Conservation (phyloP, 345 rosid genomes). For the Triadica sebifera region DNA sequence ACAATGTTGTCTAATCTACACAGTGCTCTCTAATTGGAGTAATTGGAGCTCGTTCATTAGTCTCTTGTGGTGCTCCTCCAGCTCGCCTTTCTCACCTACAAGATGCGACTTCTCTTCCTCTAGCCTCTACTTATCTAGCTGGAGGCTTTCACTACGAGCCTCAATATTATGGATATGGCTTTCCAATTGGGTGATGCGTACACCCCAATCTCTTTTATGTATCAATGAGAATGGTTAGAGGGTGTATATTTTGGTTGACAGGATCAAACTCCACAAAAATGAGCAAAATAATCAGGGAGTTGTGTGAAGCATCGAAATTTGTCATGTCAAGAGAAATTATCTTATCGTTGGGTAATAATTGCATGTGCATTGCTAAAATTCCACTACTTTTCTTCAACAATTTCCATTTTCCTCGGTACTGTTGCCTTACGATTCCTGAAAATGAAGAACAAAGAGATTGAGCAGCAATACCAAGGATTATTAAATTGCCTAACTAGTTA, state of each 20-base stretch:
- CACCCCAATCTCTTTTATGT: too few species aligned
- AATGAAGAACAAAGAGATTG: slow-evolving; percentile 4
- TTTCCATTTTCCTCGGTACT: slow-evolving; percentile 16
- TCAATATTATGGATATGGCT: too few species aligned
- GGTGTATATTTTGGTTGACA: slow-evolving; percentile 12
- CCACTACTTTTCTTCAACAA: slow-evolving; percentile 29
- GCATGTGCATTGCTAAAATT: slow-evolving; percentile 38
- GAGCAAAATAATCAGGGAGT: slow-evolving; percentile 18
- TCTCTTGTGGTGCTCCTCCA: too few species aligned
- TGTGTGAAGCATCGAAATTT: slow-evolving; percentile 38
- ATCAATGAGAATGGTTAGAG: slow-evolving; percentile 27
- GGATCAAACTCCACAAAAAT: slow-evolving; percentile 28
- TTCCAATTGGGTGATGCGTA: too few species aligned
- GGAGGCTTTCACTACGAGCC: too few species aligned
- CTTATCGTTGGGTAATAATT: slow-evolving; percentile 26
- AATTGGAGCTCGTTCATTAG: too few species aligned
- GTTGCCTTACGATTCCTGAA: slow-evolving; percentile 8
- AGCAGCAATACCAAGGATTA: slow-evolving; percentile 4
- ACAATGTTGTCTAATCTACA: too few species aligned
- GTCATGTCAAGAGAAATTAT: slow-evolving; percentile 22
- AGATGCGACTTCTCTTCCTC: too few species aligned
- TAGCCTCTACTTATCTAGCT: too few species aligned
- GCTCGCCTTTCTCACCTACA: too few species aligned
- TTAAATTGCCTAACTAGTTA: neutral
- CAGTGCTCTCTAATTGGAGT: too few species aligned